These are phyloP conservation scores for Mycena venus DNA, from an alignment of 768 basidiomycete genomes.

Conservation along the genomic window DNA sequence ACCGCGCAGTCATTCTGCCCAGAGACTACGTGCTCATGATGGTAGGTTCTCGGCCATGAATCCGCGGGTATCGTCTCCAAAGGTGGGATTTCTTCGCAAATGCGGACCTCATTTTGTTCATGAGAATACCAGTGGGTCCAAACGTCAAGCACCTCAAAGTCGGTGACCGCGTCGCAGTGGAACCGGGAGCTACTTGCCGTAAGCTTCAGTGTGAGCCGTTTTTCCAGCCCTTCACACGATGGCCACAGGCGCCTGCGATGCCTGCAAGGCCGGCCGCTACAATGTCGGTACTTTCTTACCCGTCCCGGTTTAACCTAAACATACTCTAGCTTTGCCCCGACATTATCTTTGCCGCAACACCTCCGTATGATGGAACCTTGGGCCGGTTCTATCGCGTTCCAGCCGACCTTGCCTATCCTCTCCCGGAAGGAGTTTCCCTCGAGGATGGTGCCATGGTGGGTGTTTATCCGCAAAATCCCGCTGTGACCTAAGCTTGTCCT, in stretches of 20 bases:
- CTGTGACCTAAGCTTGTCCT: neutral
- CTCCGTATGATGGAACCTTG: conserved; percentile 75
- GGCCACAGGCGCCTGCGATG: conserved; percentile 70
- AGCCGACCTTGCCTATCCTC: conserved; percentile 84
- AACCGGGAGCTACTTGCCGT: conserved; percentile 91
- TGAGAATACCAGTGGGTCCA: conserved; percentile 68
- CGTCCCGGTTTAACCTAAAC: neutral
- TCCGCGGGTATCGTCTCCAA: conserved; percentile 84
- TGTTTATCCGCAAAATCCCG: neutral
- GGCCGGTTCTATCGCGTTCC: conserved; percentile 87
- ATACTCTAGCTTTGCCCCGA: conserved; percentile 80
- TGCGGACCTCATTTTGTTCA: neutral
- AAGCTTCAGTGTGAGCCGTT: conserved; percentile 31
- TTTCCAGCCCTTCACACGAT: neutral
- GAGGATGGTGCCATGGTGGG: conserved; percentile 95
- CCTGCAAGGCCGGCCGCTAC: conserved; percentile 88
- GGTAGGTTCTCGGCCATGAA: conserved; percentile 93
- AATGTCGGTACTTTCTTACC: conserved; percentile 61
- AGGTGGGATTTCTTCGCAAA: conserved; percentile 53
- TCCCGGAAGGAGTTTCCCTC: conserved; percentile 87
- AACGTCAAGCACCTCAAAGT: conserved; percentile 81
- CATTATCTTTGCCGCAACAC: conserved; percentile 92
- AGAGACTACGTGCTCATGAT: neutral
- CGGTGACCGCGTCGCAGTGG: conserved; percentile 92
- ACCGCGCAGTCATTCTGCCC: neutral